These are phyloP conservation scores for Truncatella angustata DNA, from an alignment of 2,329 filamentous ascomycete species.

Conservation along the genomic window DNA sequence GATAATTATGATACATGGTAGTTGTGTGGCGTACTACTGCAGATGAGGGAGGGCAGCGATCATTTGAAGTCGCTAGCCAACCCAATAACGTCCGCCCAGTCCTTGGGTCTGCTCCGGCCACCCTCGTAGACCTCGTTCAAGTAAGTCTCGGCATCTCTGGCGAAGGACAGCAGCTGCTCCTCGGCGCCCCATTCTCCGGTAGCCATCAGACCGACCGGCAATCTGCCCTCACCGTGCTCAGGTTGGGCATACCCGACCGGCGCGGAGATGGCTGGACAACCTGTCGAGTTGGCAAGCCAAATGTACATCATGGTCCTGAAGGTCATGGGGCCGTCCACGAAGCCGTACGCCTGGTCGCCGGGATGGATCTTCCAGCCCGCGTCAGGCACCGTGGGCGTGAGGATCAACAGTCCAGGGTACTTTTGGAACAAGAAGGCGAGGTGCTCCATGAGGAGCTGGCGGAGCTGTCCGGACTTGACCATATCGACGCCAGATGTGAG, in stretches of 20 bases:
- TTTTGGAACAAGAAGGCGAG: conserved; percentile 50
- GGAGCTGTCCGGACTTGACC: conserved; percentile 69
- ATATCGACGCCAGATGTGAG: conserved; percentile 69
- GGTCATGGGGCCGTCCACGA: conserved; percentile 70
- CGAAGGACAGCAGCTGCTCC: conserved; percentile 61
- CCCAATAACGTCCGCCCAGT: conserved; percentile 58
- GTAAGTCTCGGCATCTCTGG: conserved; percentile 54
- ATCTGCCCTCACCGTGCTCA: conserved; percentile 52
- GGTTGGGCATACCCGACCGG: conserved; percentile 71
- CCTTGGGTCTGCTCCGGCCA: conserved; percentile 48
- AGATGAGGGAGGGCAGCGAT: too few relatives aligned
- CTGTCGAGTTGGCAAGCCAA: conserved; percentile 80
- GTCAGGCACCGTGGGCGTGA: conserved; percentile 75
- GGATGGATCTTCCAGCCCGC: conserved; percentile 67
- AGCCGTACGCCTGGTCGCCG: conserved; percentile 65
- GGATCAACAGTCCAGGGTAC: conserved; percentile 73
- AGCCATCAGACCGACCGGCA: conserved; percentile 62
- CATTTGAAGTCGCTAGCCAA: too few relatives aligned
- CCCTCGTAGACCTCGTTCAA: conserved; percentile 46
- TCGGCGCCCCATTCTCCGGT: conserved; percentile 67
- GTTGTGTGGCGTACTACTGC: too few relatives aligned
- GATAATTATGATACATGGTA: too few relatives aligned
- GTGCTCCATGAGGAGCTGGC: conserved; percentile 61
- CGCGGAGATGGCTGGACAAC: conserved; percentile 71
- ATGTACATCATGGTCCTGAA: conserved; percentile 83